Evolutionary conservation across 768 basidiomycete species (phyloP).

Genomic region (Hebeloma cylindrosporum): DNA sequence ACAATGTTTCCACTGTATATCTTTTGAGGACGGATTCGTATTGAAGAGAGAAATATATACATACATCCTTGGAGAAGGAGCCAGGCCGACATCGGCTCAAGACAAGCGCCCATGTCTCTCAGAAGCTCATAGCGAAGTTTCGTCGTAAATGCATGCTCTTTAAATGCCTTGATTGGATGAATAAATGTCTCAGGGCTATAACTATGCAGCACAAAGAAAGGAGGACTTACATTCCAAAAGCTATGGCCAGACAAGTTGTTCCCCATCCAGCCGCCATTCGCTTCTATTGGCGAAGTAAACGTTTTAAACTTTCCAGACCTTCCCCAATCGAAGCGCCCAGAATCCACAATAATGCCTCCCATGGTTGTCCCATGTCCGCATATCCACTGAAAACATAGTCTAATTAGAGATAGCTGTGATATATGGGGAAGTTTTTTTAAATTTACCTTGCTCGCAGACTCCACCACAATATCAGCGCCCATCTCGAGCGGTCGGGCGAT

Average conservation of each 20-base stretch:
- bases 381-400: no score
- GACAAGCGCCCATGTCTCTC: conserved; percentile 62
- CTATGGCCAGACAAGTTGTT: no score
- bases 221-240: no score
- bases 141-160: conserved; percentile 59
- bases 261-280: conserved; percentile 72
- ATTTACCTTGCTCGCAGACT: no score
- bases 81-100: conserved; percentile 76
- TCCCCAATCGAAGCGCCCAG: conserved; percentile 70
- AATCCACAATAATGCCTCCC: conserved; percentile 72
- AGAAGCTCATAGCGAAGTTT: conserved; percentile 64
- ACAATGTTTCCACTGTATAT: no score
- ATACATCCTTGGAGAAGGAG: conserved; percentile 74
- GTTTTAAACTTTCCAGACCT: conserved; percentile 67
- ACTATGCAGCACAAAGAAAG: no score
- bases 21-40: no score
- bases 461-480: conserved; percentile 76
- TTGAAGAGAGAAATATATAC: no score
- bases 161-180: conserved; percentile 59
- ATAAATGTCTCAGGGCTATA: conserved; percentile 77
- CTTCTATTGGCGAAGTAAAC: conserved; percentile 73
- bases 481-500: conserved; percentile 67
- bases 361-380: conserved; percentile 81
- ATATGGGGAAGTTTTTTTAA: no score
- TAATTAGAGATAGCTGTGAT: no score